phyloP scores from a whole-genome alignment of 140 eudicot species.

The Senecio squalidus region DNA sequence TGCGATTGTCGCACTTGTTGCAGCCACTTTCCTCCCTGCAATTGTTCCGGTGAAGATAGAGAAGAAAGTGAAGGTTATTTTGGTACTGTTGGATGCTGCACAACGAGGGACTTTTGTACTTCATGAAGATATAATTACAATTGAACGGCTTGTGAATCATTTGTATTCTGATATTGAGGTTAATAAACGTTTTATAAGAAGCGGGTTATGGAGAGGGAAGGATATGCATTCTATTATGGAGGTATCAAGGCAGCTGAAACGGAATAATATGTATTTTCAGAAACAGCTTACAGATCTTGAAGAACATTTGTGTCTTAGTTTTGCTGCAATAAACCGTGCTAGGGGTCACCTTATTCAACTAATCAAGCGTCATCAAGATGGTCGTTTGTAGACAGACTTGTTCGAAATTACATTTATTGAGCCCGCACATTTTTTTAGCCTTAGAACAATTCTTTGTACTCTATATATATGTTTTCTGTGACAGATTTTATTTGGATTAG shows the following conservation, averaged over 20 bases:
- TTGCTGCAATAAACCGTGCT: constrained; percentile 79
- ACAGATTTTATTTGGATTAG: neutral
- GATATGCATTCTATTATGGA: constrained; percentile 76
- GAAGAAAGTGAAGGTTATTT: constrained; percentile 39
- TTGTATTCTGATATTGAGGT: constrained; percentile 56
- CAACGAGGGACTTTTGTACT: constrained; percentile 56
- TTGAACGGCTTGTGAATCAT: constrained; percentile 70
- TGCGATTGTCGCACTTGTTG: constrained; percentile 57
- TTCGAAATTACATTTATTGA: too few species aligned
- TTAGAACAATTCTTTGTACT: constrained; percentile 14
- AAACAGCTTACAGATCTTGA: constrained; percentile 81
- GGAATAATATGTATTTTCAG: constrained; percentile 38
- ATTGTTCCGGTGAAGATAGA: constrained; percentile 47
- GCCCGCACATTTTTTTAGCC: neutral
- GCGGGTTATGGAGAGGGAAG: constrained; percentile 72
- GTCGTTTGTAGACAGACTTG: constrained; percentile 2
- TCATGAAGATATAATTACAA: constrained; percentile 68
- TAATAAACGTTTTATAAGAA: constrained; percentile 49
- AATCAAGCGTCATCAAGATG: constrained; percentile 42
- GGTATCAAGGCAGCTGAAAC: constrained; percentile 57
- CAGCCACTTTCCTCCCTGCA: constrained; percentile 34
- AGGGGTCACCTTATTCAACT: constrained; percentile 59
- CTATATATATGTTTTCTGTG: neutral
- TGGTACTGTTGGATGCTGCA: constrained; percentile 65
- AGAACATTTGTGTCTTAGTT: constrained; percentile 80